phyloP scores from a whole-genome alignment of 768 basidiomycete species.

The Xerocomellus dryophilus region DNA sequence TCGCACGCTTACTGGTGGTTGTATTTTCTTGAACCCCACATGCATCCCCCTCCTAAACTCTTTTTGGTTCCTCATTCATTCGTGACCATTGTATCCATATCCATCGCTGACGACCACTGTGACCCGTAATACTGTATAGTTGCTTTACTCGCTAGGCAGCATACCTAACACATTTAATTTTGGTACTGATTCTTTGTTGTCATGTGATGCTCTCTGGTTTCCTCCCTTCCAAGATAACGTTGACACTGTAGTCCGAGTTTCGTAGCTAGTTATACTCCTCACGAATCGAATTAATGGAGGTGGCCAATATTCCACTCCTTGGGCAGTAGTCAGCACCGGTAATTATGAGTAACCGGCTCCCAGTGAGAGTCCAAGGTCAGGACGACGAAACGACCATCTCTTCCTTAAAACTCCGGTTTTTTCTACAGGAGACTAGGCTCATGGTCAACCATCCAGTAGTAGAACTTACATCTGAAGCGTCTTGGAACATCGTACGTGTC shows the following conservation, averaged over 20 bases:
- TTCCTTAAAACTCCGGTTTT: background rate
- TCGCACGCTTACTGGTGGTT: background rate
- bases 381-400: too few species aligned
- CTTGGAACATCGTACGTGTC: conserved; percentile 77
- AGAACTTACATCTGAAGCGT: conserved; percentile 75
- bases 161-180: conserved; percentile 30
- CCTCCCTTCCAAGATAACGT: background rate
- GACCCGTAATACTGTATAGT: conserved; percentile 24
- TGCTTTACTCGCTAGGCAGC: conserved; percentile 26
- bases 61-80: conserved; percentile 3
- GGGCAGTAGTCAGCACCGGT: background rate
- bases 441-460: conserved; percentile 72
- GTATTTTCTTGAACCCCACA: conserved; percentile 14
- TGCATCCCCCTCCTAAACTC: conserved; percentile 8
- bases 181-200: conserved; percentile 5
- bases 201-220: background rate
- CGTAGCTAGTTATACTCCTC: conserved; percentile 3
- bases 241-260: conserved; percentile 8
- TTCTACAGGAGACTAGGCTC: background rate
- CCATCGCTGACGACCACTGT: conserved; percentile 17
- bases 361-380: background rate
- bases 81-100: conserved; percentile 33
- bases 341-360: conserved; percentile 9
- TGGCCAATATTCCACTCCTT: background rate
- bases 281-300: conserved; percentile 10